A percentile compares a stretch with the other conserved stretches of the same genome.
phyloP scores from a whole-genome alignment of 768 basidiomycete species.

The Podaxis sp. region DNA sequence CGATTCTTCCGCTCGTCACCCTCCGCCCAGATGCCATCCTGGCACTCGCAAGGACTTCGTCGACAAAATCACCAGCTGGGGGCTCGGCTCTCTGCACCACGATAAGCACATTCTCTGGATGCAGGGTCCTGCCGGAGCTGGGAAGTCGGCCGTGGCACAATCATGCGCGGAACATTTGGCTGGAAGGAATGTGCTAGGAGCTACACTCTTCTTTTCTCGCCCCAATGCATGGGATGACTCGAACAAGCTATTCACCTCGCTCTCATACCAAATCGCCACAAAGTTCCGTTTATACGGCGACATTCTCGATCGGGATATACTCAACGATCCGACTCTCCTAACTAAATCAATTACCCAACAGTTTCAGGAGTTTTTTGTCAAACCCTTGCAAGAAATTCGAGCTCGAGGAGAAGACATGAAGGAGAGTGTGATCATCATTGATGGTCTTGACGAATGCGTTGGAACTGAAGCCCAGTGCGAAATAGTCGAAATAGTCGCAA shows the following conservation, averaged over 20 bases:
- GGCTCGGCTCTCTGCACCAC: background rate
- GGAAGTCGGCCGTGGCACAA: constrained; percentile 9
- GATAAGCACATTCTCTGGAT: background rate
- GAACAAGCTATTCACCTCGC: background rate
- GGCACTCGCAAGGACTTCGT: background rate
- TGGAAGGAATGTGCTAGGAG: background rate
- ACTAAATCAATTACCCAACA: background rate
- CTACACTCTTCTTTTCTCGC: constrained; percentile 11
- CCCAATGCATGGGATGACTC: background rate
- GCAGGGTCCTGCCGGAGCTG: background rate
- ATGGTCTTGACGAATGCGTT: constrained; percentile 10
- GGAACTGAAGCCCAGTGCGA: background rate
- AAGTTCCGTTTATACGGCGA: background rate
- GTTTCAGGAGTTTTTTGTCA: background rate
- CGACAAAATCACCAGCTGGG: background rate
- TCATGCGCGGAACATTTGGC: background rate
- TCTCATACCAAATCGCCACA: constrained; percentile 3
- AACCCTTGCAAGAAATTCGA: background rate
- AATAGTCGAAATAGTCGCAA: background rate
- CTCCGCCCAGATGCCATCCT: background rate
- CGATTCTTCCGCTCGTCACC: background rate
- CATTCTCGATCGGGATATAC: background rate
- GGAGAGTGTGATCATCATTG: constrained; percentile 1
- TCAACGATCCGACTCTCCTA: background rate
- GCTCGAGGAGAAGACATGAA: background rate